These are phyloP conservation scores for Meripilus lineatus DNA, from an alignment of 1,284 basidiomycete species.

Conservation along the genomic window DNA sequence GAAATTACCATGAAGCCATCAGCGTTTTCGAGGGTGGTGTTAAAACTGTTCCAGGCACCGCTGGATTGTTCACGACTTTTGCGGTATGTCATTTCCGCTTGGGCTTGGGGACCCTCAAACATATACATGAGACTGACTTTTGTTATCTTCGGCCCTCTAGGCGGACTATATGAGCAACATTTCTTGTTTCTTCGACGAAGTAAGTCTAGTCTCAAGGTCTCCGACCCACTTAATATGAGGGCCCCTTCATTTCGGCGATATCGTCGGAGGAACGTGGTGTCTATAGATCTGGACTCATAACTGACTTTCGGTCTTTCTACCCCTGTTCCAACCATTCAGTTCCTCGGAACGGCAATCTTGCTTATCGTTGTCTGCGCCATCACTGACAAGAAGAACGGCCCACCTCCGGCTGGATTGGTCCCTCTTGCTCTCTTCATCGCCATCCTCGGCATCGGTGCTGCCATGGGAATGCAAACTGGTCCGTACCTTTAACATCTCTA, in stretches of 20 bases:
- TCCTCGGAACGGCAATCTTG: constrained; percentile 55
- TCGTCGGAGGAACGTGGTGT: not conserved
- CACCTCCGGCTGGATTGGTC: constrained; percentile 41
- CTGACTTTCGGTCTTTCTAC: too few species aligned
- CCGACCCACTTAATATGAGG: too few species aligned
- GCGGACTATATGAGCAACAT: constrained; percentile 56
- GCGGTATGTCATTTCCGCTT: constrained; percentile 40
- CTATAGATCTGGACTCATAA: not conserved
- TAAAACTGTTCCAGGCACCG: constrained; percentile 62
- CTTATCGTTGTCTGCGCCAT: constrained; percentile 40
- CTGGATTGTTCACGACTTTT: constrained; percentile 66
- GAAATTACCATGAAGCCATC: constrained; percentile 75
- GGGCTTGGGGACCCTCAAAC: not conserved
- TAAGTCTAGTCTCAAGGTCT: too few species aligned
- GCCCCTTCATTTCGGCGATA: too few species aligned
- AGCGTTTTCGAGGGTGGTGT: constrained; percentile 61
- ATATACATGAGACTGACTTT: not conserved
- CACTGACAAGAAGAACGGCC: constrained; percentile 42
- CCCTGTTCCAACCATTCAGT: constrained; percentile 28
- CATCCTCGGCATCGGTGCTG: constrained; percentile 48
- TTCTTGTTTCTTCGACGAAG: constrained; percentile 59
- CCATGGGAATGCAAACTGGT: constrained; percentile 55
- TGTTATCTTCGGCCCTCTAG: not conserved
- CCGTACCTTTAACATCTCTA: not conserved
- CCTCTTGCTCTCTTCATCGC: constrained; percentile 52